Evolutionary conservation across 2,329 filamentous ascomycete species (phyloP).

Genomic region (Venturia asperata): DNA sequence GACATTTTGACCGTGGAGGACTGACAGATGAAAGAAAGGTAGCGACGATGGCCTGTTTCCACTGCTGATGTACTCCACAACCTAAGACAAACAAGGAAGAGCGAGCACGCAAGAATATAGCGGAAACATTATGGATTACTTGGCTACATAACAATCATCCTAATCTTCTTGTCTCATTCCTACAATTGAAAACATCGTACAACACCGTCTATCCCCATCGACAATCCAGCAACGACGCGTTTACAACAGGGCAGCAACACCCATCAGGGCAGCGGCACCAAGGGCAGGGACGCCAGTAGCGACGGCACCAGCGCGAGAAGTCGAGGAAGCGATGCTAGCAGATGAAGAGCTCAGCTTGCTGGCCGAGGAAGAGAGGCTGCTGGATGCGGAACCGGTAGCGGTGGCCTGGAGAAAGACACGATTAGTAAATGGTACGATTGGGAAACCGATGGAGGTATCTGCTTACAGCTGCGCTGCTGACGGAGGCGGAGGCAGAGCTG

Average conservation of each 20-base stretch:
- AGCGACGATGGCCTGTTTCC: no score
- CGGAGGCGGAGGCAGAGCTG: neutral
- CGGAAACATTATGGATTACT: neutral
- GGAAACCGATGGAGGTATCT: no score
- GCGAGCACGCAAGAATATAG: no score
- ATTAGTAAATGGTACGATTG: neutral
- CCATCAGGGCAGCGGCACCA: neutral
- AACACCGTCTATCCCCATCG: neutral
- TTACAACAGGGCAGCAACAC: neutral
- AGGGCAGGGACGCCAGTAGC: conserved; percentile 3
- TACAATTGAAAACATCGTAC: neutral
- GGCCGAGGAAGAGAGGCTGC: neutral
- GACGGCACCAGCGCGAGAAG: neutral
- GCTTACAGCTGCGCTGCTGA: neutral
- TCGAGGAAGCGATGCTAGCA: neutral
- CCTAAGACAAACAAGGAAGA: no score
- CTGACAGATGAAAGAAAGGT: no score
- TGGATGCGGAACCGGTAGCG: neutral
- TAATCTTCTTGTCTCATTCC: neutral
- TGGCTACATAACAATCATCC: neutral
- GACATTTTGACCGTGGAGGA: no score
- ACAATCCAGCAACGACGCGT: neutral
- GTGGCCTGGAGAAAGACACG: neutral
- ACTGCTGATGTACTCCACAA: no score
- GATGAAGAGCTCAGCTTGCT: conserved; percentile 10